Evolutionary conservation across 257 asterid genomes (phyloP), one percentile per base, ranked within the genome.

Genomic region (Solanum rostratum): DNA sequence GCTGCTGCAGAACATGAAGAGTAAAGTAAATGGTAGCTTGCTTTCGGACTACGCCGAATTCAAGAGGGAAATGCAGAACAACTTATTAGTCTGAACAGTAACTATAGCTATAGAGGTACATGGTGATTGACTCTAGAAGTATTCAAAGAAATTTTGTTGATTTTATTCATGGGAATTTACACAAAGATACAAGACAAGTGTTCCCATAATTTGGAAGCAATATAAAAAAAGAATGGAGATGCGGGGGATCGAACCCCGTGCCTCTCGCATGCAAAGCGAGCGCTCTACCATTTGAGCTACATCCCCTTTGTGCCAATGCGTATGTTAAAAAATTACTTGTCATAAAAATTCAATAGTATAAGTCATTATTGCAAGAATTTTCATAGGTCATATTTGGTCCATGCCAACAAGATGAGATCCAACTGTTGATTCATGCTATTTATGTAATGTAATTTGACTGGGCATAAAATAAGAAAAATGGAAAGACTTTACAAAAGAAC

Each of bases 211-310:
- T 33, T 33, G 39, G 39, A 33, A 33, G n/a, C n/a, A n/a, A n/a
- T n/a, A n/a, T n/a, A n/a, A n/a, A n/a, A n/a, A n/a, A n/a, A n/a
- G n/a, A 33, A 20, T 91, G 97, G 95, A 91, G 93, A 90, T 92
- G 97, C 92, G 85, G 92, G 97, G 95, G 89, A 88, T 93, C 93
- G 89, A 94, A 92, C 94, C 95, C 98, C 92, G 97, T 96, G 93
- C 98, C 98, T 96, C 99, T 92, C 97, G 96, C 98, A 92, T 93
- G 98, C 98, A 91, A 94, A 94, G 97, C 95, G 93, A 92, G 99
- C 95, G 94, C 97, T 94, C 97, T 94, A 94, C 97, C 98, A 92
- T 94, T 92, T 96, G 98, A 94, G 98, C 97, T 92, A 93, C 97
- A 96, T 93, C 97, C 97, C 99, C 60, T 3, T n/a, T n/a, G n/a